Conservation (phyloP, 257 asterid genomes). For the Anisodus acutangulus region DNA sequence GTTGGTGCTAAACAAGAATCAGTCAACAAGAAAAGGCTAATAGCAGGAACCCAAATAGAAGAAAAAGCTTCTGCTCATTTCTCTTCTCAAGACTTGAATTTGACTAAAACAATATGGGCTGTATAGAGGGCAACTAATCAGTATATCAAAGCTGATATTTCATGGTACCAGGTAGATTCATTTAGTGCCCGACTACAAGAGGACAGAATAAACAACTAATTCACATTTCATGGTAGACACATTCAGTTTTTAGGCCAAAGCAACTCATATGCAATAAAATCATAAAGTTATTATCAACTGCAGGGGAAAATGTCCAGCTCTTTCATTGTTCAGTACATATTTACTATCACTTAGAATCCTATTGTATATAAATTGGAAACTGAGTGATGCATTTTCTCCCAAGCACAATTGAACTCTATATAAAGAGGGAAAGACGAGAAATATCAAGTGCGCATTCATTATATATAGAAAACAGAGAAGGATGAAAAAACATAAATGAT, state of each 20-base stretch:
- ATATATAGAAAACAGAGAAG: not conserved
- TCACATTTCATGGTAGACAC: not conserved
- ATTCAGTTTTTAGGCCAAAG: not conserved
- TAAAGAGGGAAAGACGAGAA: not conserved
- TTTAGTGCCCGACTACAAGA: not conserved
- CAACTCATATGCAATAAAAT: slow-evolving; percentile 17
- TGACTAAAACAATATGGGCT: too few species aligned
- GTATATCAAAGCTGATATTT: not conserved
- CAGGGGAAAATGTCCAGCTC: not conserved
- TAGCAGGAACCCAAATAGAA: too few species aligned
- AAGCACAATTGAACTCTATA: not conserved
- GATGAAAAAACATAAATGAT: not conserved
- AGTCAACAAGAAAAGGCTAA: too few species aligned
- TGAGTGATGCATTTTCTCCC: not conserved
- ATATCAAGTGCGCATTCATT: not conserved
- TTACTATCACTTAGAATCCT: slow-evolving; percentile 11
- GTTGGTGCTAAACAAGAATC: too few species aligned
- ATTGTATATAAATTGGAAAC: slow-evolving; percentile 5
- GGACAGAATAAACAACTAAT: not conserved
- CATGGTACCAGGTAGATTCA: not conserved
- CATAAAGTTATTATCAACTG: not conserved
- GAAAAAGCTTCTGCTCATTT: too few species aligned
- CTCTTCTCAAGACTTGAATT: too few species aligned
- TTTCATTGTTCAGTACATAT: not conserved
- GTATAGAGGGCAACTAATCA: not conserved